Conservation (phyloP, 352 stramenopile genomes). For the Phytopythium aichiense region DNA sequence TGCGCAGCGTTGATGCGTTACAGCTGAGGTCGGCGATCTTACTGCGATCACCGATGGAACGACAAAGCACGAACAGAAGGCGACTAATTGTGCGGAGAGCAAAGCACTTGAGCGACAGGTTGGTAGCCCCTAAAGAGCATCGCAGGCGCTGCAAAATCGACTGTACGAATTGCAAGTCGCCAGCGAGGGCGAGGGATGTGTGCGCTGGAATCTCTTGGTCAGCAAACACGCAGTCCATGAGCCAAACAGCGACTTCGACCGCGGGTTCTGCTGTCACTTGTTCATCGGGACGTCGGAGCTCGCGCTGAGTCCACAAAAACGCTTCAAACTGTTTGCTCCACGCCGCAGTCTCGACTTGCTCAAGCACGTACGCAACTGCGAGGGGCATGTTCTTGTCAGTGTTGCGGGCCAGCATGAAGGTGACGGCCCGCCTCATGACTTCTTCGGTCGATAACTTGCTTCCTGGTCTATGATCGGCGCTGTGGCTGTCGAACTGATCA, state of each 20-base stretch:
- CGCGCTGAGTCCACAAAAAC: conserved; percentile 72
- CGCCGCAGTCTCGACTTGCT: conserved; percentile 58
- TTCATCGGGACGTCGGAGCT: conserved; percentile 44
- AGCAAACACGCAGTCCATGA: conserved; percentile 45
- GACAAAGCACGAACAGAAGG: conserved; percentile 20
- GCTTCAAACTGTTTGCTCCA: conserved; percentile 51
- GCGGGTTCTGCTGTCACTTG: conserved; percentile 49
- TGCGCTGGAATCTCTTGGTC: neutral
- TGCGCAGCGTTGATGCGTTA: neutral
- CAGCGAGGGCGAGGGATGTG: neutral
- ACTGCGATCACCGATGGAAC: neutral
- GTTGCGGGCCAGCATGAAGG: neutral
- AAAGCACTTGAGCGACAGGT: conserved; percentile 66
- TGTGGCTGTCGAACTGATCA: neutral
- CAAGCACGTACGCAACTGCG: conserved; percentile 11
- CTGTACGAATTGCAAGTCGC: conserved; percentile 1
- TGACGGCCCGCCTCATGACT: neutral
- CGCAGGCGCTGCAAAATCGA: conserved; percentile 18
- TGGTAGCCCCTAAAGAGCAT: conserved; percentile 33
- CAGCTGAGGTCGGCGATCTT: no score
- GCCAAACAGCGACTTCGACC: conserved; percentile 73
- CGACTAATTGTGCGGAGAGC: conserved; percentile 41
- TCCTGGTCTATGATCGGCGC: no score
- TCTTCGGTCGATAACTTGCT: neutral
- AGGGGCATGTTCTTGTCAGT: neutral